phyloP scores from a whole-genome alignment of 495 filamentous ascomycete species.

The Penicillium pulvis region DNA sequence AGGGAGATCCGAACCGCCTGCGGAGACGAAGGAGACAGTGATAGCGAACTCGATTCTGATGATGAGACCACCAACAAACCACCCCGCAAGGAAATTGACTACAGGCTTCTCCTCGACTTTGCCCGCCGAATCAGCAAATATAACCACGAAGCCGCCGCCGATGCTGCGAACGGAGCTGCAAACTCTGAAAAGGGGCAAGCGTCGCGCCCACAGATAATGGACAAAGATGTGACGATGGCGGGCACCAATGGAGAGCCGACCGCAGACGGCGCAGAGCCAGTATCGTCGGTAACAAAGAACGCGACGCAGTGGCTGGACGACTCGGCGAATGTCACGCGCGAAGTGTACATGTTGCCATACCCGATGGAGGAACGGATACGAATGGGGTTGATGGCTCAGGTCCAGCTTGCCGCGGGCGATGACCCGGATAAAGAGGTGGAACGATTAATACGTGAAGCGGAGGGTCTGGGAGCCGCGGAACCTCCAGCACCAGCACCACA shows the following conservation, averaged over 20 bases:
- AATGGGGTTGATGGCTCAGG: conserved; percentile 50
- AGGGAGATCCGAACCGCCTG: conserved; percentile 39
- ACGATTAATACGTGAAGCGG: conserved; percentile 44
- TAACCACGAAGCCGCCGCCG: conserved; percentile 48
- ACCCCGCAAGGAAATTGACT: conserved; percentile 43
- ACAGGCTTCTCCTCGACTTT: conserved; percentile 46
- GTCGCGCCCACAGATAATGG: conserved; percentile 17
- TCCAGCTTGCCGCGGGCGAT: conserved; percentile 40
- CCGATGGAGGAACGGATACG: conserved; percentile 52
- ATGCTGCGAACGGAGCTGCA: conserved; percentile 36
- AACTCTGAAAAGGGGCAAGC: conserved; percentile 17
- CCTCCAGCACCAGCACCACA: conserved; percentile 24
- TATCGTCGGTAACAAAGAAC: conserved; percentile 45
- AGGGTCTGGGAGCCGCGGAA: conserved; percentile 39
- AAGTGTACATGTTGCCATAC: conserved; percentile 50
- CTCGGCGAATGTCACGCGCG: conserved; percentile 44
- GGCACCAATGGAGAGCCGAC: conserved; percentile 29
- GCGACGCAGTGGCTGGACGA: conserved; percentile 50
- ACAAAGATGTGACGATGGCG: conserved; percentile 36
- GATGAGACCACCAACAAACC: conserved; percentile 15
- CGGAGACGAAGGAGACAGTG: conserved; percentile 34
- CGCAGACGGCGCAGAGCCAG: conserved; percentile 32
- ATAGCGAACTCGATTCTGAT: conserved; percentile 32
- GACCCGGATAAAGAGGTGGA: conserved; percentile 47
- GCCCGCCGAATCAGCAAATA: conserved; percentile 53